Base-by-base conservation (phyloP, 177 flowering plant species). In the Tripterygium wilfordii region DNA sequence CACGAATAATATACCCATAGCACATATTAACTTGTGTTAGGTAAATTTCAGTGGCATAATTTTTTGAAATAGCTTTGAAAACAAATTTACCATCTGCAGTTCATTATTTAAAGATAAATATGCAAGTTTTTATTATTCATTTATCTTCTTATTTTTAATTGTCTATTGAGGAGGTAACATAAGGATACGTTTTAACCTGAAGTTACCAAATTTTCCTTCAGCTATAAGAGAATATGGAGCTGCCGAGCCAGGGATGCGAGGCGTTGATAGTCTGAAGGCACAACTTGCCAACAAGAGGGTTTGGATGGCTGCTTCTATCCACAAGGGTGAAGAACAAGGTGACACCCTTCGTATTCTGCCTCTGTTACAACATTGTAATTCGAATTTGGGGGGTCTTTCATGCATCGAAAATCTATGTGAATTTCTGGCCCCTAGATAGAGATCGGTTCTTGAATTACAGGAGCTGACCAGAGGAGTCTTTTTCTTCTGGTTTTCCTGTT, bases 261-360 rank as follows among this genome's bases (percentile, higher is more conserved):
- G 43, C 39, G 21, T 80, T 23, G 67, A 70, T 58, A 80, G 73
- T 35, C 64, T 92, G 52, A 67, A 64, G 57, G 48, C 28, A 39
- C 80, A 75, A 53, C 67, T 92, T 55, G 47, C 52, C 10, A 19
- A 67, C 45, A 80, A 85, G 68, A 71, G 41, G 44, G 82, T 84
- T 45, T 92, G 96, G 98, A 79, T 92, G 91, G 88, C 91, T 69
- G 57, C 96, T 42, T 92, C 96, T 27, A 65, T 86, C 45, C 98
- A 92, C 53, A 74, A 58, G 63, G 98, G 92, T 48, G 98, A 92
- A 83, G 96, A 80, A 54, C 67, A 77, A 80, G 86, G 98, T 86
- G 13, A 41, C 48, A 36, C 26, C 46, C 29, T n/a, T 46, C 17
- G 29, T 45, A 33, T 48, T 56, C 23, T 40, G 15, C 17, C 29